A percentile compares a stretch with the other conserved stretches of the same genome.
Conservation (phyloP, 2,329 filamentous ascomycete species). For the Botrytis aclada region DNA sequence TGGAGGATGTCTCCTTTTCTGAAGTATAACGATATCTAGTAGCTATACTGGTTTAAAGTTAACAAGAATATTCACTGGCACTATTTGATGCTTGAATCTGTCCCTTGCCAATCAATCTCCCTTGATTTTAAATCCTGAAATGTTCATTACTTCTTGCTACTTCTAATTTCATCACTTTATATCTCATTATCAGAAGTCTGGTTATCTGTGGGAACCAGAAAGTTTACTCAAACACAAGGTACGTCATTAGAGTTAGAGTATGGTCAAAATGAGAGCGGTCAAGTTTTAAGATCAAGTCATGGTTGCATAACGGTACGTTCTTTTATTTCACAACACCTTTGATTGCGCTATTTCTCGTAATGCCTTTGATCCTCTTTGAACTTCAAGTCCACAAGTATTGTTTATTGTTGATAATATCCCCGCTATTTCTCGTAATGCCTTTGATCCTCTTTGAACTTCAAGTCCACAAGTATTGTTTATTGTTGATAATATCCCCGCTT, state of each 20-base stretch:
- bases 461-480: too few species aligned
- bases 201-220: not conserved
- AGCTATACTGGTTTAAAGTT: not conserved
- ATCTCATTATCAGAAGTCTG: too few species aligned
- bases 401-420: not conserved
- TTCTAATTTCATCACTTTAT: not conserved
- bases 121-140: too few species aligned
- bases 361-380: not conserved
- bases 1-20: slow-evolving; percentile 13
- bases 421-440: too few species aligned
- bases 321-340: not conserved
- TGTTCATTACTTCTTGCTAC: not conserved
- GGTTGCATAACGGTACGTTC: not conserved
- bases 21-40: too few species aligned
- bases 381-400: too few species aligned
- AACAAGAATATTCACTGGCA: not conserved
- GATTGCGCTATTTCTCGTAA: too few species aligned
- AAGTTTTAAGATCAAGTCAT: not conserved
- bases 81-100: not conserved
- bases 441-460: not conserved
- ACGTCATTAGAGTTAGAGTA: too few species aligned
- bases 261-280: not conserved
- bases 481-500: not conserved
- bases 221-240: not conserved
- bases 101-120: not conserved